These are phyloP conservation scores for Schoenoplectus triqueter DNA, from an alignment of 202 grass and related monocot genomes.

Conservation along the genomic window DNA sequence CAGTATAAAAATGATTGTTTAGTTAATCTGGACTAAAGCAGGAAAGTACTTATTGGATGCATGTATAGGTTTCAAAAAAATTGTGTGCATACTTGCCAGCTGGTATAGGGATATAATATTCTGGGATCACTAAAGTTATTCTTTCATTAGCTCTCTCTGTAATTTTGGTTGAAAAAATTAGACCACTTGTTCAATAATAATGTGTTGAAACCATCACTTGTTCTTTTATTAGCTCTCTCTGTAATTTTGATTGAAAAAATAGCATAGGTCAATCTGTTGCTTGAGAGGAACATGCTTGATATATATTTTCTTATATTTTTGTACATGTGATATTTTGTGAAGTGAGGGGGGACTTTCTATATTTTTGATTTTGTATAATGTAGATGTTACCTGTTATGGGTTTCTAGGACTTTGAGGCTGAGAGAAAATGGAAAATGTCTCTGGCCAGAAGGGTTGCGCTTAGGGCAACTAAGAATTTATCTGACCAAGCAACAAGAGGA, in stretches of 20 bases:
- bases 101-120: no score
- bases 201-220: neutral
- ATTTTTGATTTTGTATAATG: conserved; percentile 14
- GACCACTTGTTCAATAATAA: no score
- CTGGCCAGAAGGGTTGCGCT: conserved; percentile 91
- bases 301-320: conserved; percentile 8
- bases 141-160: no score
- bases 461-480: conserved; percentile 74
- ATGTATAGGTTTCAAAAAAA: no score
- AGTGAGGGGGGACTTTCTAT: neutral
- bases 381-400: conserved; percentile 18
- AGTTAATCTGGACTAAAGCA: no score
- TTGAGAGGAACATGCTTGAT: conserved; percentile 13
- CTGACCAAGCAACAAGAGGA: conserved; percentile 77
- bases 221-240: conserved; percentile 18
- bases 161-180: no score
- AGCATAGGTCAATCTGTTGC: neutral
- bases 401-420: conserved; percentile 89
- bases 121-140: no score
- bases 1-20: no score
- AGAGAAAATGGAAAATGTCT: conserved; percentile 98
- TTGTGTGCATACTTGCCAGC: no score
- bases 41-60: no score
- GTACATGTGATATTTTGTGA: neutral
- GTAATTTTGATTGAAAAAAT: conserved; percentile 36